Evolutionary conservation across 768 basidiomycete genomes (phyloP), one percentile per base, ranked within the genome.

Genomic region (Xanthoconium stramineum): DNA sequence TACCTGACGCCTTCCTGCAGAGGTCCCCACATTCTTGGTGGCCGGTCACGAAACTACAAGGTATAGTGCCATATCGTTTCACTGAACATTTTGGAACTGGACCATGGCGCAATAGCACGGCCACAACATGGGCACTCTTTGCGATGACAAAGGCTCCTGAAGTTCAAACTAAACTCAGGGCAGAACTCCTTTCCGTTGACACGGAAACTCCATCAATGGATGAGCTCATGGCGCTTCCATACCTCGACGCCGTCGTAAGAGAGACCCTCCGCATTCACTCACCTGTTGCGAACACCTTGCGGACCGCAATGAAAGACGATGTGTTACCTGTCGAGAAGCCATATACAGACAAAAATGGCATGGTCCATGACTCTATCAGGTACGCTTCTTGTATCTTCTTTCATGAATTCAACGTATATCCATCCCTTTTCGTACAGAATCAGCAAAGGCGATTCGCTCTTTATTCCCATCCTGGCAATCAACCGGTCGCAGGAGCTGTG

Each of bases 201-300:
- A 82, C 81, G 0, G 82, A 86, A 14, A 80, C 71, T 1, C 86
- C 86, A 1, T 78, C 78, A 1, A 88, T 89, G 83, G 88, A 91
- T 32, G 78, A 85, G 42, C 77, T 91, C 1, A 80, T 81, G 53
- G 73, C 77, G 3, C 74, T 92, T 6, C 80, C 85, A 0, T 89
- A 87, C 64, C 81, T 91, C 13, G 89, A 89, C 60, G 75, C 73
- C 19, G 79, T 87, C 13, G 78, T 86, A 2, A 78, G 81, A 14
- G 86, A 88, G 69, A 80, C 78, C 0, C 68, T 88, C 52, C 79
- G 86, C 0, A 44, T 84, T 2, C 43, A 62, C 32, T 55, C 83
- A 0, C 83, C 84, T 1, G 77, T 86, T 2, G 71, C 78, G 3
- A 62, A 56, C n/a, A 77, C 77, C 0, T 50, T 74, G 13, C 71